Evolutionary conservation across 345 rosid genomes (phyloP).

Genomic region (Carallia pectinifolia): DNA sequence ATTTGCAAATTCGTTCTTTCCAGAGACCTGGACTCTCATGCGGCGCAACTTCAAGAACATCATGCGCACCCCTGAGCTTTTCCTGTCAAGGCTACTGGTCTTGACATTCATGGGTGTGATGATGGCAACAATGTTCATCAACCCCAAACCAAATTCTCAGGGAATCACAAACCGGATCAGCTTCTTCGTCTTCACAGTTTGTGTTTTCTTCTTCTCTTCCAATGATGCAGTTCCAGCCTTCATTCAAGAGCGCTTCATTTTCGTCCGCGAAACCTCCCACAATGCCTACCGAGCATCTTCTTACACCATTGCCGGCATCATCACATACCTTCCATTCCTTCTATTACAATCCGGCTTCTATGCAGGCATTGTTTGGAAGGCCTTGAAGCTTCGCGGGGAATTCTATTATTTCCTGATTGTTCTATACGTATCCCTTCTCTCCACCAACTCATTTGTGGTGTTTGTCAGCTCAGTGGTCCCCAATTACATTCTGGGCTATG

Average conservation of each 20-base stretch:
- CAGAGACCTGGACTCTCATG: conserved; percentile 59
- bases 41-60: conserved; percentile 70
- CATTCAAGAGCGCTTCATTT: conserved; percentile 58
- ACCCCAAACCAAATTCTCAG: conserved; percentile 38
- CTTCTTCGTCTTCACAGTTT: conserved; percentile 62
- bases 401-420: conserved; percentile 54
- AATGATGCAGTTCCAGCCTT: conserved; percentile 71
- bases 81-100: conserved; percentile 64
- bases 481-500: conserved; percentile 61
- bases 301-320: conserved; percentile 62
- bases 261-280: conserved; percentile 54
- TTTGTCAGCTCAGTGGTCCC: conserved; percentile 71
- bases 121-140: conserved; percentile 77
- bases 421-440: conserved; percentile 56
- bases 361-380: conserved; percentile 53
- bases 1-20: conserved; percentile 47
- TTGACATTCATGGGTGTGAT: conserved; percentile 60
- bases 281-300: conserved; percentile 62
- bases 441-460: conserved; percentile 71
- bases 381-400: conserved; percentile 43
- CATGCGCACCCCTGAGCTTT: conserved; percentile 62
- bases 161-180: conserved; percentile 62
- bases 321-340: conserved; percentile 67
- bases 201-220: conserved; percentile 73
- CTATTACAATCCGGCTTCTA: conserved; percentile 53